Base-by-base conservation (phyloP, 1,139 yeast genomes). In the Zygoascus meyerae region DNA sequence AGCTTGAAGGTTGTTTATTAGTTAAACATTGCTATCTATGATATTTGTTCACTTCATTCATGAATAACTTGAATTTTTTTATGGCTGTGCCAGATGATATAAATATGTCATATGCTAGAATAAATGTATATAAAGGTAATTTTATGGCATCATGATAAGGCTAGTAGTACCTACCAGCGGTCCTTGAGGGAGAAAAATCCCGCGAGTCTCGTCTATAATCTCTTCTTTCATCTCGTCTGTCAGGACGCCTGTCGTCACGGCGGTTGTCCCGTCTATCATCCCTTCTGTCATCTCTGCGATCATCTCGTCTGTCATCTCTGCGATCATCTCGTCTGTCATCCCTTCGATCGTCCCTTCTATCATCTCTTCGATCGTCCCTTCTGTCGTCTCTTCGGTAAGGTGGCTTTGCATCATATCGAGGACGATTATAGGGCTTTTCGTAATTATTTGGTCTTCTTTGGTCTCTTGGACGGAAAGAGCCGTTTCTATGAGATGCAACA, bases 1-100 rank as follows among this genome's bases (percentile, higher is more conserved):
- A 51, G 51, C 29, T 47, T 52, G 26, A 47, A 38, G 30, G 49
- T 45, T 9, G 47, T 52, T 9, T 42, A 34, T 26, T 41, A 28
- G 26, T 21, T 21, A 7, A 7, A 7, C 26, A 5, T 21, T 21
- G 7, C 26, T 21, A 21, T 21, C 4, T 21, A 21, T 21, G 7
- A 21, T 21, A 4, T 5, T 21, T 21, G 4, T 21, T 21, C 7
- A 21, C 26, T 4, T 21, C 26, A 21, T 5, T 21, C 7, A 21
- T 21, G 7, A 21, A 21, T 21, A 21, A 21, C 26, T 5, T 21
- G 26, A 21, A 15, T n/a, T 14, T 34, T 11, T 12, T 5, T 16
- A 14, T 34, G 36, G 35, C n/a, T 11, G 9, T 34, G 17, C 17
- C 36, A 21, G 26, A 33, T 12, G 33, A 37, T 26, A 29, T 2